A percentile compares a stretch with the other conserved stretches of the same genome.
These are phyloP conservation scores for Oryza australiensis DNA, from an alignment of 176 grass and related monocot species.

Conservation along the genomic window DNA sequence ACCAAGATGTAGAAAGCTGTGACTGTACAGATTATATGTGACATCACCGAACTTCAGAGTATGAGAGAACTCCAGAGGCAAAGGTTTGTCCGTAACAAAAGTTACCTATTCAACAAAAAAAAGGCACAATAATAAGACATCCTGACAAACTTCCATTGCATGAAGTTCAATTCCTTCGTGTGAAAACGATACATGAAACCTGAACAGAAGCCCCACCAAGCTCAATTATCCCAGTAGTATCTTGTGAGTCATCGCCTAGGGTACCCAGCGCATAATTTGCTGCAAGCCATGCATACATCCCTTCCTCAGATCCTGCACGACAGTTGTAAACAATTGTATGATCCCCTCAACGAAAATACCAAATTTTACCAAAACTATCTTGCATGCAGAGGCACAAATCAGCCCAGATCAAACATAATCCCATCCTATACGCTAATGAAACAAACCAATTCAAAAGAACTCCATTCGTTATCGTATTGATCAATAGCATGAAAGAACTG, in stretches of 20 bases:
- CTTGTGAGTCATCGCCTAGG: constrained; percentile 51
- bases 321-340: constrained; percentile 30
- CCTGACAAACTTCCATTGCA: background rate
- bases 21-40: constrained; percentile 82
- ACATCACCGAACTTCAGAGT: constrained; percentile 62
- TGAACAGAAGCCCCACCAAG: constrained; percentile 91
- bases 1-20: constrained; percentile 91
- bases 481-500: background rate
- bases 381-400: background rate
- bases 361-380: background rate
- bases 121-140: constrained; percentile 22
- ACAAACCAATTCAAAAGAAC: constrained; percentile 10
- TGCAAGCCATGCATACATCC: constrained; percentile 86
- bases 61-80: constrained; percentile 61
- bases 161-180: background rate
- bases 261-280: constrained; percentile 82
- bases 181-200: constrained; percentile 46
- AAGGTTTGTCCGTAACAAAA: constrained; percentile 58
- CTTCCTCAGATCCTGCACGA: constrained; percentile 73
- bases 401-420: background rate
- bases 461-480: background rate
- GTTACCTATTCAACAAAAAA: constrained; percentile 50
- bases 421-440: constrained; percentile 8
- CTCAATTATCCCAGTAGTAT: constrained; percentile 84
- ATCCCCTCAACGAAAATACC: background rate